phyloP scores from a whole-genome alignment of 2,329 filamentous ascomycete species.

The Colletotrichum chlorophyti region DNA sequence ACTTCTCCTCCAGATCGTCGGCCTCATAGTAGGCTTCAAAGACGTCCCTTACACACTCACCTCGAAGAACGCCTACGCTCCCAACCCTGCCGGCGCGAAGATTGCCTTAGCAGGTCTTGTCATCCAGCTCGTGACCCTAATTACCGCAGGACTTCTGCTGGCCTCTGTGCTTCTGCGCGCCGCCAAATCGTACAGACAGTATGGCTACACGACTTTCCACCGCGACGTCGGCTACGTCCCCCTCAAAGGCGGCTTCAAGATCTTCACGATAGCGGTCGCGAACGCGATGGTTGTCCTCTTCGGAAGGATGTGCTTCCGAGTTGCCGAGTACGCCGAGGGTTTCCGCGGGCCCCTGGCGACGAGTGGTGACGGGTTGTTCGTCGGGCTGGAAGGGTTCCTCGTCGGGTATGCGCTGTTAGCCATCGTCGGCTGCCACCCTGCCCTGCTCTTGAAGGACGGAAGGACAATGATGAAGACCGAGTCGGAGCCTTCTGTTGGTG shows the following conservation, averaged over 20 bases:
- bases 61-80: neutral
- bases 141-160: slow-evolving; percentile 34
- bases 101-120: slow-evolving; percentile 35
- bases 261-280: slow-evolving; percentile 34
- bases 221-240: slow-evolving; percentile 33
- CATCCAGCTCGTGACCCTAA: slow-evolving; percentile 35
- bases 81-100: slow-evolving; percentile 30
- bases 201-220: slow-evolving; percentile 39
- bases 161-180: slow-evolving; percentile 33
- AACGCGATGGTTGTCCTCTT: slow-evolving; percentile 34
- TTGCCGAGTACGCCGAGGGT: slow-evolving; percentile 34
- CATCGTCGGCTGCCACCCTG: slow-evolving; percentile 37
- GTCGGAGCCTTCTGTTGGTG: slow-evolving; percentile 16
- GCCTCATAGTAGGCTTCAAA: slow-evolving; percentile 36
- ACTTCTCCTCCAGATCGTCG: slow-evolving; percentile 35
- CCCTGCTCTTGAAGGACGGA: slow-evolving; percentile 29
- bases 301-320: slow-evolving; percentile 35
- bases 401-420: slow-evolving; percentile 37
- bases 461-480: slow-evolving; percentile 2
- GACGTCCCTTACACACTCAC: slow-evolving; percentile 16
- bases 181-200: slow-evolving; percentile 30
- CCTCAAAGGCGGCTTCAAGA: slow-evolving; percentile 34
- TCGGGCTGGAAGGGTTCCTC: slow-evolving; percentile 38
- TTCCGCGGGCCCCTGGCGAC: slow-evolving; percentile 34
- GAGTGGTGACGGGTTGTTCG: slow-evolving; percentile 35